Evolutionary conservation across 2,329 filamentous ascomycete species (phyloP), one percentile per base, ranked within the genome.

Genomic region (Albifimbria verrucaria): DNA sequence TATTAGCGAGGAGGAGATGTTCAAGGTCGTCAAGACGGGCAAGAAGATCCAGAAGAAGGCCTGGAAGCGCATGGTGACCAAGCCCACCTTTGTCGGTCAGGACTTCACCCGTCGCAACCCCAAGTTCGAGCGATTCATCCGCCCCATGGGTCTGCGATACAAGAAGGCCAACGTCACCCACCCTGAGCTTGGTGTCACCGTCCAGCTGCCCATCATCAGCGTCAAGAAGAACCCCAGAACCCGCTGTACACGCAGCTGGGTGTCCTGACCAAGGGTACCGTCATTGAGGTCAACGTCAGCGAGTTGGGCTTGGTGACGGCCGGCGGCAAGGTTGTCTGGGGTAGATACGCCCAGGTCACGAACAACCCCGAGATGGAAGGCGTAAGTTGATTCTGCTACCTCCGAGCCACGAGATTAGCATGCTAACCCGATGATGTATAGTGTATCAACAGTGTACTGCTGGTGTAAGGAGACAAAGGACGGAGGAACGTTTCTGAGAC

Each of bases 1-100:
- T 54, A 97, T 97, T 63, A 86, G 84, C 61, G 93, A 97, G 77
- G 91, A 96, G 79, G 93, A 96, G 77, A 93, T 97, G 88, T 97
- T 97, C 80, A 93, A 90, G 75, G 92, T 96, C 15, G 86, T 97
- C 66, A 92, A 92, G 77, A 97, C 93, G 26, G 93, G 94, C 64
- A 95, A 95, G 83, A 97, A 96, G 81, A 91, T 87, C 2, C 80
- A 86, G 52, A 92, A 95, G 83, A 95, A 94, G 80, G 80, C 79
- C 53, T 82, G 87, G 87, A 89, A 89, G 76, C 74, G 86, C 32
- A 86, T 86, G 78, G 79, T 85, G 57, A 83, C 79, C 25, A 82
- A 83, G 62, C 69, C 65, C 55, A 75, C 69, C 52, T 97, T 97
- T 70, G 93, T 97, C 21, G 93, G 92, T 0, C 85, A 83, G 28